Evolutionary conservation across 1,284 basidiomycete genomes (phyloP).

Genomic region (Apiotrichum gracile): DNA sequence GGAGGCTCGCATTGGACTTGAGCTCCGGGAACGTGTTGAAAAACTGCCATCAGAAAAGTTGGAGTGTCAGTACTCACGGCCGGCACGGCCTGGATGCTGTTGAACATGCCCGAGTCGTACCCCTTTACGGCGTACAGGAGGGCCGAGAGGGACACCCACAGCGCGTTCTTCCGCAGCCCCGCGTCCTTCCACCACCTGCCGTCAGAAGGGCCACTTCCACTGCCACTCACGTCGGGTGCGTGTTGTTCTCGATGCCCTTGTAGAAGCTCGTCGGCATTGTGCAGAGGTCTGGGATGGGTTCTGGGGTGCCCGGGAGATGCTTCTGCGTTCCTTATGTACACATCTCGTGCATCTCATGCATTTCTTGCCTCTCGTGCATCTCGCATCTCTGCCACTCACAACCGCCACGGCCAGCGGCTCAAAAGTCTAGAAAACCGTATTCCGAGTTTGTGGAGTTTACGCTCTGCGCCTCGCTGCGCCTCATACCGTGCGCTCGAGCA

Average conservation of each 20-base stretch:
- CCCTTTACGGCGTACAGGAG: slow-evolving; percentile 9
- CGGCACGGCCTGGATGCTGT: slow-evolving; percentile 2
- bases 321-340: too few relatives aligned
- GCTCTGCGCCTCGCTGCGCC: too few relatives aligned
- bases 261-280: slow-evolving; percentile 3
- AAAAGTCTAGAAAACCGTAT: too few relatives aligned
- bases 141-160: slow-evolving; percentile 2
- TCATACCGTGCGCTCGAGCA: too few relatives aligned
- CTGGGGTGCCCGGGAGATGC: too few relatives aligned
- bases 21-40: not conserved
- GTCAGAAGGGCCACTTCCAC: too few relatives aligned
- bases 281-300: too few relatives aligned
- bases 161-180: slow-evolving; percentile 2
- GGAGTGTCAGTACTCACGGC: not conserved
- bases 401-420: too few relatives aligned
- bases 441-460: too few relatives aligned
- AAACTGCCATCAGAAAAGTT: not conserved
- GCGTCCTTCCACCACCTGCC: slow-evolving; percentile 8
- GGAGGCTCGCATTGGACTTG: slow-evolving; percentile 1
- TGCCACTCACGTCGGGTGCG: not conserved
- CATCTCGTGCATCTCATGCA: too few relatives aligned
- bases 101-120: slow-evolving; percentile 5
- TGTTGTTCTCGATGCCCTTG: slow-evolving; percentile 8
- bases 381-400: too few relatives aligned
- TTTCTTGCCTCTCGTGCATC: too few relatives aligned